Conservation (phyloP, 805 yeast genomes). For the Zygoascus flipseniorum region DNA sequence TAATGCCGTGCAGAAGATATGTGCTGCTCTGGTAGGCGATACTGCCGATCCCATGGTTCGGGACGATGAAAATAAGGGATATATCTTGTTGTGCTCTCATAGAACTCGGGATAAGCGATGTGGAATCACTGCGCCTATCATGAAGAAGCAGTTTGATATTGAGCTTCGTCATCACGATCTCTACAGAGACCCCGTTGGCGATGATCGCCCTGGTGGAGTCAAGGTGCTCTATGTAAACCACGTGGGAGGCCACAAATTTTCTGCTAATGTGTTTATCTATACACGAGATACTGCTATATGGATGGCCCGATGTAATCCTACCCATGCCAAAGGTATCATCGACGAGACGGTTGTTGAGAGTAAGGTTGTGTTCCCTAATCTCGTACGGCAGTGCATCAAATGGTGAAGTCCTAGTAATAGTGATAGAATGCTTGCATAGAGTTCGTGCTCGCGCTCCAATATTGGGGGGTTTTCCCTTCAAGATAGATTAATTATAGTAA, state of each 20-base stretch:
- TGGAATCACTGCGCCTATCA: slow-evolving; percentile 86
- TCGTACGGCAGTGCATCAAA: slow-evolving; percentile 38
- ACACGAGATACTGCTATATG: slow-evolving; percentile 67
- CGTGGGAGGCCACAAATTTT: slow-evolving; percentile 93
- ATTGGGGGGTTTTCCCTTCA: too few species aligned
- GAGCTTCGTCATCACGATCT: slow-evolving; percentile 63
- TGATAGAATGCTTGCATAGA: too few species aligned
- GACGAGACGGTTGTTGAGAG: slow-evolving; percentile 66
- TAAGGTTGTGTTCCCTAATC: slow-evolving; percentile 55
- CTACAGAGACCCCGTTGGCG: slow-evolving; percentile 68
- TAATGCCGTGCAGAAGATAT: slow-evolving; percentile 35
- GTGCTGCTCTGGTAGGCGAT: slow-evolving; percentile 33
- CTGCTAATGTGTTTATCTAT: slow-evolving; percentile 81
- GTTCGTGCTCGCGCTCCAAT: too few species aligned
- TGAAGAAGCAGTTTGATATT: slow-evolving; percentile 70
- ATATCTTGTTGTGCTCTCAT: slow-evolving; percentile 78
- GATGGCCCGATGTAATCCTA: slow-evolving; percentile 81
- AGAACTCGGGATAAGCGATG: slow-evolving; percentile 86
- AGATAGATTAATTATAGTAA: too few species aligned
- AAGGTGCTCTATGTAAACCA: slow-evolving; percentile 67
- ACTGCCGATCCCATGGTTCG: not conserved
- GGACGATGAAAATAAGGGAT: slow-evolving; percentile 15
- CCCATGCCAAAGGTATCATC: slow-evolving; percentile 61
- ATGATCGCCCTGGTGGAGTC: slow-evolving; percentile 61
- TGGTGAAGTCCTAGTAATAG: not conserved